These are phyloP conservation scores for Poteriospumella lacustris DNA, from an alignment of 108 stramenopile species.

Conservation along the genomic window DNA sequence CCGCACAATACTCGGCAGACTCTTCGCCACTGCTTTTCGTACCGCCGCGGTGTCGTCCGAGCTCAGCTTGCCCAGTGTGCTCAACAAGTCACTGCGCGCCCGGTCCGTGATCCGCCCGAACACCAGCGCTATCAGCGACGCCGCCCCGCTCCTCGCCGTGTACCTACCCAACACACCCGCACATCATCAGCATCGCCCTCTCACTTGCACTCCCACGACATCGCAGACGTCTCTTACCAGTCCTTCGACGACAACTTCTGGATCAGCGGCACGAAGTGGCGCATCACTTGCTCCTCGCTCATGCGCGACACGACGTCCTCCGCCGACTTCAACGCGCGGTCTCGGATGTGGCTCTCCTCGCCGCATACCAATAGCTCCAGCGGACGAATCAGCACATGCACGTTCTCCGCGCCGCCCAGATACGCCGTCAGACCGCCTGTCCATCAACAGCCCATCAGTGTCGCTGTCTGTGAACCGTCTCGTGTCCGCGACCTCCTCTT, in stretches of 20 bases:
- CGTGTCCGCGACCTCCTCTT: no score
- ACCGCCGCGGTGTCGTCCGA: no score
- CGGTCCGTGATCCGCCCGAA: slow-evolving; percentile 8
- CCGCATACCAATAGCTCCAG: slow-evolving; percentile 78
- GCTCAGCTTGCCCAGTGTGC: slow-evolving; percentile 66
- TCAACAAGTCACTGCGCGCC: slow-evolving; percentile 9
- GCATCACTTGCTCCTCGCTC: slow-evolving; percentile 49
- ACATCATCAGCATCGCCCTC: no score
- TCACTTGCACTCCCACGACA: no score
- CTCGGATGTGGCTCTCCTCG: slow-evolving; percentile 90
- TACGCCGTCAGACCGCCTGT: slow-evolving; percentile 9
- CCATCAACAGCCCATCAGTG: background rate
- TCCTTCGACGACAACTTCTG: slow-evolving; percentile 73
- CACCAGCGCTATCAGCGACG: no score
- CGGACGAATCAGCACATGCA: slow-evolving; percentile 66
- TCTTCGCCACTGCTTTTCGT: no score
- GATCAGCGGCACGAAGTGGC: slow-evolving; percentile 66
- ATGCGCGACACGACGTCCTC: slow-evolving; percentile 54
- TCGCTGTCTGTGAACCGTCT: background rate
- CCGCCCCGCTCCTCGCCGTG: no score
- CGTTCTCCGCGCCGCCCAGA: slow-evolving; percentile 45
- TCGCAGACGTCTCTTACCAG: slow-evolving; percentile 62
- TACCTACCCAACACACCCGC: no score
- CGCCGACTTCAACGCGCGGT: slow-evolving; percentile 69
- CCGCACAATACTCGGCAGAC: slow-evolving; percentile 66